phyloP scores from a whole-genome alignment of 2,329 filamentous ascomycete genomes.

The Bipolaris gigantea region DNA sequence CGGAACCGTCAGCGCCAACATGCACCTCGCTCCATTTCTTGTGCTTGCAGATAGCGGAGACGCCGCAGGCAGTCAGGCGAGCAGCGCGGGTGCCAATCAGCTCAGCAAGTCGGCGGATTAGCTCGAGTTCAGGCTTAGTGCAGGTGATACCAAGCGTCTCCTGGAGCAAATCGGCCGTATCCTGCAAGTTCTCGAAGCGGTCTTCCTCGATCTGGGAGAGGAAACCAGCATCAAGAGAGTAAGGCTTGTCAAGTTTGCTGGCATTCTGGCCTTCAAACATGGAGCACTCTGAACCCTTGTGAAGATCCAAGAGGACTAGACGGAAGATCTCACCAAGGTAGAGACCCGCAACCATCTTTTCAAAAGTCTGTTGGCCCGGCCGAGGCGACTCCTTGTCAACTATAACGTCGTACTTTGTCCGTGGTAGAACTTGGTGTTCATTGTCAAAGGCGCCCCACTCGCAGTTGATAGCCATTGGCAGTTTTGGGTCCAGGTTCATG shows the following conservation, averaged over 20 bases:
- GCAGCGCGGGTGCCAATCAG: conserved; percentile 93
- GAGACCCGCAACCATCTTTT: conserved; percentile 96
- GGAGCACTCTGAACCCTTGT: conserved; percentile 63
- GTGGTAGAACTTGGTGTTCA: conserved; percentile 83
- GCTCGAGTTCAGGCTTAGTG: conserved; percentile 79
- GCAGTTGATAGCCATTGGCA: conserved; percentile 95
- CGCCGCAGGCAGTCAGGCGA: conserved; percentile 88
- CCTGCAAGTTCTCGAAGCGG: conserved; percentile 90
- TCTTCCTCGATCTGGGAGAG: conserved; percentile 92
- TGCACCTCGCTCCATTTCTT: conserved; percentile 86
- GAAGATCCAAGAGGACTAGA: conserved; percentile 79
- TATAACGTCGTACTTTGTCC: conserved; percentile 81
- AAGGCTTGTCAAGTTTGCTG: conserved; percentile 77
- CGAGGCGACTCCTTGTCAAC: conserved; percentile 91
- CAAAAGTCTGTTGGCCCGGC: conserved; percentile 91
- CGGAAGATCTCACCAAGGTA: conserved; percentile 96
- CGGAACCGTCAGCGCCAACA: conserved; percentile 93
- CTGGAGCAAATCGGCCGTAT: conserved; percentile 81
- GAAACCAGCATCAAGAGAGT: conserved; percentile 91
- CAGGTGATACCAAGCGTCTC: conserved; percentile 71
- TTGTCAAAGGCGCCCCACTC: conserved; percentile 98
- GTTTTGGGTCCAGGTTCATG: conserved; percentile 81
- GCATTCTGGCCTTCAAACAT: conserved; percentile 87
- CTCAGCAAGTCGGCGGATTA: conserved; percentile 86
- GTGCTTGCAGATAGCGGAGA: conserved; percentile 96